Evolutionary conservation across 257 asterid genomes (phyloP).

Genomic region (Scutellaria galericulata): DNA sequence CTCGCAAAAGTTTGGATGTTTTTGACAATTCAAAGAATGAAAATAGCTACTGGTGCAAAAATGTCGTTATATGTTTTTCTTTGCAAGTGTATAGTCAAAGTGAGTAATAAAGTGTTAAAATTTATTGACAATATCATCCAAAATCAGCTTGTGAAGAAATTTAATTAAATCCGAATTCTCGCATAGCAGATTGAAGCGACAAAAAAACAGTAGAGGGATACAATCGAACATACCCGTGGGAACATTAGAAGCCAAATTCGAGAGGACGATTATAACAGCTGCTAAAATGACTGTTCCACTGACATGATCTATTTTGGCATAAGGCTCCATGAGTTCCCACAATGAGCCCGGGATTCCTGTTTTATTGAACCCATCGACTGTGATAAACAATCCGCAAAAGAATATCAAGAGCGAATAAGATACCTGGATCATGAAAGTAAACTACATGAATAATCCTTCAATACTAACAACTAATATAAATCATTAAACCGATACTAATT

Average conservation of each 20-base stretch:
- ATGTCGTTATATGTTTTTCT: too few species aligned
- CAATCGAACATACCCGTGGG: constrained; percentile 70
- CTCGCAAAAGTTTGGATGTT: too few species aligned
- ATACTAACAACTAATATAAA: neutral
- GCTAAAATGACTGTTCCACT: constrained; percentile 75
- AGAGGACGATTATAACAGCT: constrained; percentile 70
- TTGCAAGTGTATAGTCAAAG: neutral
- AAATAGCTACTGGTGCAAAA: too few species aligned
- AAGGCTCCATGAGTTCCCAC: constrained; percentile 91
- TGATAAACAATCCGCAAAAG: constrained; percentile 94
- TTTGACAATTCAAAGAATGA: too few species aligned
- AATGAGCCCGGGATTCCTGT: constrained; percentile 86
- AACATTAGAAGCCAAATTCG: constrained; percentile 91
- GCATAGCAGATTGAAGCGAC: constrained; percentile 1
- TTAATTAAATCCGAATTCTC: neutral
- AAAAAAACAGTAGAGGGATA: neutral
- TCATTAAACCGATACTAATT: neutral
- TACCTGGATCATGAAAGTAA: constrained; percentile 54
- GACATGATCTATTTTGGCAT: constrained; percentile 61
- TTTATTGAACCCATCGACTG: constrained; percentile 78
- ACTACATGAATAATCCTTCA: constrained; percentile 2
- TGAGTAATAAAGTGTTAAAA: too few species aligned
- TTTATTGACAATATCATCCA: too few species aligned
- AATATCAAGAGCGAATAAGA: constrained; percentile 91
- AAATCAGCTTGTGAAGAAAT: neutral